Conservation (phyloP, 768 basidiomycete genomes). For the Tubosaeta sp. region DNA sequence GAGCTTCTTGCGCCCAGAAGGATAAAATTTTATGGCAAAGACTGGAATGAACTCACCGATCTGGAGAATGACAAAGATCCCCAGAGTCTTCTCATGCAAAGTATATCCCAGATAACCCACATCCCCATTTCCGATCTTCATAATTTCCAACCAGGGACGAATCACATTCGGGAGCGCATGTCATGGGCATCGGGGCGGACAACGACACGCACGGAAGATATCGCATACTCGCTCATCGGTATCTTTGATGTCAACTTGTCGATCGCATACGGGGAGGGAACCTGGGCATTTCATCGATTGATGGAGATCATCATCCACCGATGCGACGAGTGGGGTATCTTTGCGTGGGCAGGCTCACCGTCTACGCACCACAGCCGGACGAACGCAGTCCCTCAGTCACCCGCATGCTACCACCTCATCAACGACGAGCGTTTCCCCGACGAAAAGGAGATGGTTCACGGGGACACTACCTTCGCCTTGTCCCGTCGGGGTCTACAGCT, state of each 20-base stretch:
- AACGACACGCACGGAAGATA: conserved; percentile 24
- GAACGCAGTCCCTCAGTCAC: conserved; percentile 11
- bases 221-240: conserved; percentile 23
- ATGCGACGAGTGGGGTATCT: conserved; percentile 23
- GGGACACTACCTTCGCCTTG: conserved; percentile 13
- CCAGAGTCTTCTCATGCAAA: background rate
- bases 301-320: conserved; percentile 21
- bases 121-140: conserved; percentile 8
- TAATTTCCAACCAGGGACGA: conserved; percentile 10
- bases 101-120: conserved; percentile 4
- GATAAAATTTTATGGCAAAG: conserved; percentile 9
- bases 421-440: conserved; percentile 1
- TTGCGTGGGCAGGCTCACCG: conserved; percentile 19
- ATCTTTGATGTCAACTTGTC: conserved; percentile 21
- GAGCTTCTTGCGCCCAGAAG: conserved; percentile 10
- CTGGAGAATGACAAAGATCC: conserved; percentile 7
- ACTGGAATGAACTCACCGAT: conserved; percentile 6
- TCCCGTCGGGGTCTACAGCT: conserved; percentile 14
- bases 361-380: conserved; percentile 13
- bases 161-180: conserved; percentile 13
- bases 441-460: conserved; percentile 9
- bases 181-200: conserved; percentile 22
- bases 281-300: conserved; percentile 24
- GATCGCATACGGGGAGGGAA: conserved; percentile 14
- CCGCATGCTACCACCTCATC: conserved; percentile 15